Percentiles rank a stretch among this genome's conserved stretches.
phyloP scores from a whole-genome alignment of 2,329 filamentous ascomycete genomes.

The Rhynchosporium graminicola region DNA sequence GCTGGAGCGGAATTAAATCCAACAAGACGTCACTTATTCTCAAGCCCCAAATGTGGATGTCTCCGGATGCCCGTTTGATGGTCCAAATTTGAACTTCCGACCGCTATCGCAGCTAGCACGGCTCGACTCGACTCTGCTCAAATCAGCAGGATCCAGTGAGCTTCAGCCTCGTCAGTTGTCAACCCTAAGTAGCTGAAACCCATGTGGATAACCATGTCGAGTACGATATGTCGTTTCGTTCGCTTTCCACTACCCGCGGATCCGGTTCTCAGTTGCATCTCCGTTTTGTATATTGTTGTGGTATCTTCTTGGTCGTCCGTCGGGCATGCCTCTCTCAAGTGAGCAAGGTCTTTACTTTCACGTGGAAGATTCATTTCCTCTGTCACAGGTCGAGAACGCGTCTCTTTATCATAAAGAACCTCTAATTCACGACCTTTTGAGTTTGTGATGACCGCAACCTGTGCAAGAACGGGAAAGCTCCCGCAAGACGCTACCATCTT shows the following conservation, averaged over 20 bases:
- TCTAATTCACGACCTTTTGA: neutral
- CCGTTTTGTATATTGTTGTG: neutral
- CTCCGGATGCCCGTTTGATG: neutral
- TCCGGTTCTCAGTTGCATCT: neutral
- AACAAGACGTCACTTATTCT: no score
- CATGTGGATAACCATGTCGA: neutral
- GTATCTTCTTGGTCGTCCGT: neutral
- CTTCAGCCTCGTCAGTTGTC: neutral
- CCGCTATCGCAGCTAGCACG: conserved; percentile 6
- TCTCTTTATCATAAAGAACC: neutral
- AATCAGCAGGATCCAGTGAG: neutral
- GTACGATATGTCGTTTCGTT: neutral
- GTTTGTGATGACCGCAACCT: neutral
- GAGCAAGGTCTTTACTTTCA: neutral
- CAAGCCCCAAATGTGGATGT: no score
- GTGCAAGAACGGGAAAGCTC: neutral
- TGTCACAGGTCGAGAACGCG: no score
- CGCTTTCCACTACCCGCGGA: neutral
- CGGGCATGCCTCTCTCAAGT: neutral
- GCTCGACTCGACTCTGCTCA: neutral
- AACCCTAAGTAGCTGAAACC: neutral
- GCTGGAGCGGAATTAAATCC: no score
- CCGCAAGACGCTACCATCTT: neutral
- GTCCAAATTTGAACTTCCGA: conserved; percentile 1
- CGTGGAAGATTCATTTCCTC: neutral